A percentile compares a stretch with the other conserved stretches of the same genome.
Conservation (phyloP, 2,329 filamentous ascomycete genomes). For the Cyclaneusma minus region DNA sequence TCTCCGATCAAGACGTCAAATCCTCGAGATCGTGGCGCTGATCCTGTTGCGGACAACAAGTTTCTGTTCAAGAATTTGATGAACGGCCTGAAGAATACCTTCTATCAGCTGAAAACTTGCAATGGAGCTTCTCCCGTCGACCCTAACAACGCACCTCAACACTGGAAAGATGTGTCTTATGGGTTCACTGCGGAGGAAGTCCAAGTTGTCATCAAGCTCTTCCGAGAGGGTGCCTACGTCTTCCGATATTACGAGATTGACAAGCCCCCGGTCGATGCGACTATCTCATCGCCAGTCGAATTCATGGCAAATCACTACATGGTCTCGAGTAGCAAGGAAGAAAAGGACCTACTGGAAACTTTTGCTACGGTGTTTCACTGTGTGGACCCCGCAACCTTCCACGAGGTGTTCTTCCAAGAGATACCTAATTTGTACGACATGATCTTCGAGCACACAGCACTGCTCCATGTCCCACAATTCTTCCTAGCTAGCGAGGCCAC, state of each 20-base stretch:
- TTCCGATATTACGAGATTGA: constrained; percentile 96
- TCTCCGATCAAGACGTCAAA: constrained; percentile 94
- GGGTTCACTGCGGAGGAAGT: constrained; percentile 97
- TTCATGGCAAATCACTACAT: constrained; percentile 92
- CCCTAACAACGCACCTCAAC: constrained; percentile 59
- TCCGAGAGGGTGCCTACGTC: constrained; percentile 88
- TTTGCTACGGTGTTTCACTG: constrained; percentile 98
- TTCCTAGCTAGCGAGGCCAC: constrained; percentile 98
- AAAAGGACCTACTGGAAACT: constrained; percentile 92
- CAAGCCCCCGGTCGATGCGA: constrained; percentile 55
- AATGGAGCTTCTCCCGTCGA: constrained; percentile 66
- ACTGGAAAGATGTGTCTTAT: constrained; percentile 92
- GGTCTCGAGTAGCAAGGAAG: constrained; percentile 84
- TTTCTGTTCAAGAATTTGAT: constrained; percentile 95
- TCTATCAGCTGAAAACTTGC: constrained; percentile 85
- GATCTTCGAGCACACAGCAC: constrained; percentile 89
- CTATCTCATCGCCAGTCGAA: constrained; percentile 70
- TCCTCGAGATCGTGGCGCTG: constrained; percentile 71
- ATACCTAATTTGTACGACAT: constrained; percentile 94
- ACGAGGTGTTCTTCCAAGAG: constrained; percentile 95
- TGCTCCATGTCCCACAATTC: constrained; percentile 93
- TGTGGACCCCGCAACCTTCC: constrained; percentile 94
- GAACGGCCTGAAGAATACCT: constrained; percentile 89
- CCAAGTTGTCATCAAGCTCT: constrained; percentile 88
- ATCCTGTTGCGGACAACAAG: constrained; percentile 92